phyloP scores from a whole-genome alignment of 2,329 filamentous ascomycete genomes.

The Arthrobotrys iridis region DNA sequence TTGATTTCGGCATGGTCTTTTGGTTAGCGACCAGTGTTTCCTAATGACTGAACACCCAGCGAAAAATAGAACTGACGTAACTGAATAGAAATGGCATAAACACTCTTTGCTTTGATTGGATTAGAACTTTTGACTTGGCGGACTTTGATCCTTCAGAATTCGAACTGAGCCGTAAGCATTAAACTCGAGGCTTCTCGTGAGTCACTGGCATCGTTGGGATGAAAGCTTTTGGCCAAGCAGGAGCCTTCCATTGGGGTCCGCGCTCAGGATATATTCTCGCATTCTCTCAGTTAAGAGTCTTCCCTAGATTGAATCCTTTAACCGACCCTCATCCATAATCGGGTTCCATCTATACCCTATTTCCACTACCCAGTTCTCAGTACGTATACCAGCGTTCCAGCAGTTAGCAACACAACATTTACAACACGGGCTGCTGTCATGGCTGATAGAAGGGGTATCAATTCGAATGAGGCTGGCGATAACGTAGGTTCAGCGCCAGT shows the following conservation, averaged over 20 bases:
- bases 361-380: neutral
- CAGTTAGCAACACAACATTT: conserved; percentile 14
- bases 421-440: neutral
- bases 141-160: neutral
- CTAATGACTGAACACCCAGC: conserved; percentile 6
- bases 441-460: too few relatives aligned
- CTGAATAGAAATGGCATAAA: conserved; percentile 28
- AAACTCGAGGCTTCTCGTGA: neutral
- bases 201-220: neutral
- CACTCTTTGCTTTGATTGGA: neutral
- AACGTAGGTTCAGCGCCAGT: conserved; percentile 2
- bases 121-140: neutral
- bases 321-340: neutral
- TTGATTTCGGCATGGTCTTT: neutral
- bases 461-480: neutral
- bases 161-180: neutral
- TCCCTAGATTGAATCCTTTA: neutral
- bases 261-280: neutral
- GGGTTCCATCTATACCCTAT: neutral
- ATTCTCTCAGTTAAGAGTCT: neutral
- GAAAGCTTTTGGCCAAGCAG: neutral
- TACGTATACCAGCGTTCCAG: too few relatives aligned
- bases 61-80: conserved; percentile 16
- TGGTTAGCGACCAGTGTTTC: conserved; percentile 22
- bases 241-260: neutral